Conservation (phyloP, 805 yeast species). For the Saccharomycopsis fibuligera region DNA sequence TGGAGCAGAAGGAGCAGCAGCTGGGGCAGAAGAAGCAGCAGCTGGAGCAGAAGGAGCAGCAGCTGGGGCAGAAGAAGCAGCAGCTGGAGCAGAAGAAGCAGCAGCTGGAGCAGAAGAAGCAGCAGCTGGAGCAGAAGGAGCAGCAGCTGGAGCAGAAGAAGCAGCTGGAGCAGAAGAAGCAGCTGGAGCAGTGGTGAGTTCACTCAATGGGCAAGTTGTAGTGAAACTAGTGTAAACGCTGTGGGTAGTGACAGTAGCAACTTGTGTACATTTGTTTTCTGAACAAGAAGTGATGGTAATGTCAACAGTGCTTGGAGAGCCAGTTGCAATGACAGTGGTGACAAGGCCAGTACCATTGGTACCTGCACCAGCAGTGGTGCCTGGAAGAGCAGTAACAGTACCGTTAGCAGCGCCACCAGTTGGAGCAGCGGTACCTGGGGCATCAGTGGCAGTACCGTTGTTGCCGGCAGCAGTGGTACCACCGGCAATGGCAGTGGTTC, state of each 20-base stretch:
- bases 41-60: conserved; percentile 7
- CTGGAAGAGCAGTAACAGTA: not conserved
- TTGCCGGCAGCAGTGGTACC: not conserved
- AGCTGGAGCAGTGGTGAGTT: conserved; percentile 3
- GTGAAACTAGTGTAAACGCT: conserved; percentile 14
- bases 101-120: conserved; percentile 4
- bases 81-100: not conserved
- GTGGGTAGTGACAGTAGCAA: conserved; percentile 6
- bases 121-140: conserved; percentile 6
- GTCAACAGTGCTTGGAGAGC: conserved; percentile 9
- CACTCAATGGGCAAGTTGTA: conserved; percentile 18
- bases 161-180: not conserved
- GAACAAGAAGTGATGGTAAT: conserved; percentile 20
- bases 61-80: no score
- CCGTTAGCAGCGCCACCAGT: conserved; percentile 1
- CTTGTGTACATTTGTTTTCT: conserved; percentile 7
- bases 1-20: conserved; percentile 7
- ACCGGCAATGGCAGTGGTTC: not conserved
- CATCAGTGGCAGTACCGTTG: conserved; percentile 2
- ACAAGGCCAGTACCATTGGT: not conserved
- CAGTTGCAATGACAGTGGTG: conserved; percentile 2
- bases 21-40: not conserved
- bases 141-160: conserved; percentile 7
- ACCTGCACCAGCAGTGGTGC: not conserved
- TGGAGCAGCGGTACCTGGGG: conserved; percentile 1